Evolutionary conservation across 2,329 filamentous ascomycete species (phyloP).

Genomic region (Fonsecaea pugnacius): DNA sequence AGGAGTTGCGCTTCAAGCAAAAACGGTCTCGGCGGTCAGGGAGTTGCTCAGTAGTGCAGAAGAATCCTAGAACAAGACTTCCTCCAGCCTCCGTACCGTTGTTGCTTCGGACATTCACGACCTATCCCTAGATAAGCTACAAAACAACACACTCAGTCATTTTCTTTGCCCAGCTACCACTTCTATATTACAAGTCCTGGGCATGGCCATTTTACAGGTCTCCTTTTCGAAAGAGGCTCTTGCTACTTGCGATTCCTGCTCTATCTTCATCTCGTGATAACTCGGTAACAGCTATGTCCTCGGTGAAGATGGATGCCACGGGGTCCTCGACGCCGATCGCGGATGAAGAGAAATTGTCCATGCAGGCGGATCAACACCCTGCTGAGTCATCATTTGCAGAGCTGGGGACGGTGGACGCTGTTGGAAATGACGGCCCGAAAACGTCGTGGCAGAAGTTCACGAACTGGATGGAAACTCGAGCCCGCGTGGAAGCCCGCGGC

Average conservation of each 20-base stretch:
- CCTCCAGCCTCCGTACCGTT: neutral
- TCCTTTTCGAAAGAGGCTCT: neutral
- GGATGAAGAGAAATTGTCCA: conserved; percentile 9
- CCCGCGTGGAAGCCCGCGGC: conserved; percentile 60
- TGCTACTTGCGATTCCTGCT: neutral
- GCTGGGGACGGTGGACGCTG: neutral
- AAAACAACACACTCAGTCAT: conserved; percentile 5
- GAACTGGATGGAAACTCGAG: conserved; percentile 13
- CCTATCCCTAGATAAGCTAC: conserved; percentile 19
- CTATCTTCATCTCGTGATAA: conserved; percentile 3
- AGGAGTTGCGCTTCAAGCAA: neutral
- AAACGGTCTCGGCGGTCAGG: neutral
- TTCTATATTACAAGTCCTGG: conserved; percentile 6
- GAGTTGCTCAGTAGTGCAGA: conserved; percentile 9
- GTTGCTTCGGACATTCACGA: conserved; percentile 20
- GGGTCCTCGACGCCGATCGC: conserved; percentile 5
- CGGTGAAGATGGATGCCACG: conserved; percentile 7
- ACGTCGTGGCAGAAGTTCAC: conserved; percentile 12
- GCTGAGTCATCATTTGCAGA: neutral
- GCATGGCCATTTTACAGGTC: neutral
- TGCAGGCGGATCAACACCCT: conserved; percentile 7
- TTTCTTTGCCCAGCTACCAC: neutral
- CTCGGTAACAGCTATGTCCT: neutral
- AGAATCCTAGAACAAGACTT: conserved; percentile 12
- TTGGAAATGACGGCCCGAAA: conserved; percentile 4